Evolutionary conservation across 352 stramenopile species (phyloP), one percentile per base, ranked within the genome.

Genomic region (Globisporangium orthogonon): DNA sequence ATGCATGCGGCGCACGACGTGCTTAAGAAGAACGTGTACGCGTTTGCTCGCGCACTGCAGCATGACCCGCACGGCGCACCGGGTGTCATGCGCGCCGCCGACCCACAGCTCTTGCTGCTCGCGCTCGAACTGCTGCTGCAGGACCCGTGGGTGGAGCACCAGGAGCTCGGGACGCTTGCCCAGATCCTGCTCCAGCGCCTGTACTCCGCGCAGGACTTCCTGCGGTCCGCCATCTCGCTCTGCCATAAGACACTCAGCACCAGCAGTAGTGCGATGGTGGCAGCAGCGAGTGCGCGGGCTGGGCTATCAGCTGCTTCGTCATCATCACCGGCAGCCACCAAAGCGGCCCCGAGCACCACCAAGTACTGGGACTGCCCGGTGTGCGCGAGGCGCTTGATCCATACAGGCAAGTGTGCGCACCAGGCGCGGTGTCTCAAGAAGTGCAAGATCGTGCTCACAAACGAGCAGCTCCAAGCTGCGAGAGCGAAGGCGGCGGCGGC

Each of bases 321-420:
- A 14, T 13, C 43, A 4, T 7, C 43, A 14, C 43, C 43, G 2
- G 7, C 18, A 15, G 3, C 11, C 13, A 11, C 15, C 7, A n/a
- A 17, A 11, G 5, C 41, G 18, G 2, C n/a, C 11, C 7, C 53
- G 23, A 43, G n/a, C 30, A 10, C 14, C 23, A 13, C 2, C 0
- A 41, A 43, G 37, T 63, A 63, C 45, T 63, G 58, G 57, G 50
- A 56, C 41, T 63, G 57, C 2, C 50, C 57, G 4, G 41, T 63
- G 17, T 63, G 57, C 35, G 18, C 40, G 14, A 63, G 54, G 43
- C 43, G 50, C 1, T 51, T 63, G 23, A 29, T 63, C 0, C 33
- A 50, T 23, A 53, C 57, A 10, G 57, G 50, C 11, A 56, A 63
- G 18, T 41, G 50, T 44, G 57, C 57, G 7, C 57, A 63, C 30